Conservation (phyloP, 768 basidiomycete genomes). For the Steccherinum ochraceum region DNA sequence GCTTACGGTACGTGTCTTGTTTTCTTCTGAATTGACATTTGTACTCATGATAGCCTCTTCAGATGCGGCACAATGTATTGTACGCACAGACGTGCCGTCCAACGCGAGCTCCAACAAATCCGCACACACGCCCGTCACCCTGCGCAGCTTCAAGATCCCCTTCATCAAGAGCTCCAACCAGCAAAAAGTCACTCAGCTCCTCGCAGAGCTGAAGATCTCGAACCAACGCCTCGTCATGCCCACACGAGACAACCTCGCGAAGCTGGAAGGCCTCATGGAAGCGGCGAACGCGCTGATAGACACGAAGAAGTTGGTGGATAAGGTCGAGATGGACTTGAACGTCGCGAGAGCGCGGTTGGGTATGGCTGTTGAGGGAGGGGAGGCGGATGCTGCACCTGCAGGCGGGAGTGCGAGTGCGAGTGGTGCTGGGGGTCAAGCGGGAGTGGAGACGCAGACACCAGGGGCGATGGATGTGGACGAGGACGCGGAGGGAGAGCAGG, state of each 20-base stretch:
- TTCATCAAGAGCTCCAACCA: constrained; percentile 67
- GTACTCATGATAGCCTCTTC: constrained; percentile 12
- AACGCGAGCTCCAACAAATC: constrained; percentile 59
- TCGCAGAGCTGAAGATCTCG: constrained; percentile 71
- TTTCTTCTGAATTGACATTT: not conserved
- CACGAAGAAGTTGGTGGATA: constrained; percentile 82
- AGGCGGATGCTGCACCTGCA: constrained; percentile 18
- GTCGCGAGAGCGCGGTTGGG: constrained; percentile 55
- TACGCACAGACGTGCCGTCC: constrained; percentile 54
- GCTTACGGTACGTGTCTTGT: constrained; percentile 43
- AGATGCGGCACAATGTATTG: constrained; percentile 73
- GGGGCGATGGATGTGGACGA: constrained; percentile 51
- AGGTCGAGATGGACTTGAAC: constrained; percentile 79
- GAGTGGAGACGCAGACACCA: constrained; percentile 25
- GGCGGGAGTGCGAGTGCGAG: not conserved
- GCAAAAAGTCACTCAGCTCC: constrained; percentile 69
- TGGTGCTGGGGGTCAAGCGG: constrained; percentile 14
- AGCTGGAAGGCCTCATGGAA: constrained; percentile 68
- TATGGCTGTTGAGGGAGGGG: no score
- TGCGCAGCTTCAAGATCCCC: constrained; percentile 85
- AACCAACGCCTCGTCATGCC: constrained; percentile 88
- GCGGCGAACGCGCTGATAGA: constrained; percentile 75
- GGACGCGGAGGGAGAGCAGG: constrained; percentile 22
- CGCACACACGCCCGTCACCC: constrained; percentile 70
- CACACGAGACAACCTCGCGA: constrained; percentile 71